These are phyloP conservation scores for Xylaria flabelliformis DNA, from an alignment of 495 filamentous ascomycete genomes.

Conservation along the genomic window DNA sequence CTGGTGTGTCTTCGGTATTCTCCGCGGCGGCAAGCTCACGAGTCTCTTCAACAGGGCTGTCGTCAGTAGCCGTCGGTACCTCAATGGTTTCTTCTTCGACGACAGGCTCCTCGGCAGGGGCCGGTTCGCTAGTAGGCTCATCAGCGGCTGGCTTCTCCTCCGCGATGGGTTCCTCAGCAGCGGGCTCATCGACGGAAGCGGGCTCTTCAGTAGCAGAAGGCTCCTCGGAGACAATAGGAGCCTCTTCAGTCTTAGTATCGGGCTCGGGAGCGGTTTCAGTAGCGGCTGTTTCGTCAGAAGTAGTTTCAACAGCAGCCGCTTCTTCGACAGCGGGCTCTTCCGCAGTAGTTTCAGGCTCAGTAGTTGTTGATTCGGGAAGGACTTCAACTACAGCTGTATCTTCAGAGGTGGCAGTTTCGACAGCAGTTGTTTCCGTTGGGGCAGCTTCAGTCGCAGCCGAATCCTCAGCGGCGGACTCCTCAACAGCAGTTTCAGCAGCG, in stretches of 20 bases:
- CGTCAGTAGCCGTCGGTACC: conserved; percentile 5
- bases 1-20: neutral
- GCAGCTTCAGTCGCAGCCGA: neutral
- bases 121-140: conserved; percentile 27
- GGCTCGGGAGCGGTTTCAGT: neutral
- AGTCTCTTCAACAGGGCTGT: conserved; percentile 5
- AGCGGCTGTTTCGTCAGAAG: conserved; percentile 9
- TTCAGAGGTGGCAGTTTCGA: neutral
- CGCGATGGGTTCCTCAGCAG: conserved; percentile 27
- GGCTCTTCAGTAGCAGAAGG: conserved; percentile 28
- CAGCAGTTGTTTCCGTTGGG: neutral
- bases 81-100: conserved; percentile 24
- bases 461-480: neutral
- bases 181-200: conserved; percentile 26
- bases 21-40: neutral
- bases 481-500: neutral
- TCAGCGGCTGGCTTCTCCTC: conserved; percentile 21
- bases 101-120: conserved; percentile 12
- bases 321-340: conserved; percentile 24
- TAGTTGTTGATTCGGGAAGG: neutral
- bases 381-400: conserved; percentile 3
- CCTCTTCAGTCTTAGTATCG: conserved; percentile 1
- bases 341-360: conserved; percentile 19
- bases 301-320: conserved; percentile 12
- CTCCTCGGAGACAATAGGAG: neutral